phyloP scores from a whole-genome alignment of 1,284 basidiomycete genomes.

The Baeospora myosura region DNA sequence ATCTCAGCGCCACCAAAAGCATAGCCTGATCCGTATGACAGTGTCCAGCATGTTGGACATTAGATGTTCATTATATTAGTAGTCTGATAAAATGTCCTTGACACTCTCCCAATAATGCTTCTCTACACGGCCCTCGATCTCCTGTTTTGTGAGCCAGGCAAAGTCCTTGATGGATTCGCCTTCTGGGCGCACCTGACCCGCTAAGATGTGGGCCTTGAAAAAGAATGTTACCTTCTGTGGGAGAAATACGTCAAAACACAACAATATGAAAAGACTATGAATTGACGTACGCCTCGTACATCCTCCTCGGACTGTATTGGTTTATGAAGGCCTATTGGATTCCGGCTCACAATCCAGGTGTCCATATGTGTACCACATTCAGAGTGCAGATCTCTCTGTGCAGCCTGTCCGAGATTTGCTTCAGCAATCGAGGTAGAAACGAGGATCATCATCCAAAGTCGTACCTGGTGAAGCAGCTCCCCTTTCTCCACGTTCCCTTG shows the following conservation, averaged over 20 bases:
- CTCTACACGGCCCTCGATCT: constrained; percentile 63
- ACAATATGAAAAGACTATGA: background rate
- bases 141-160: constrained; percentile 87
- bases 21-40: background rate
- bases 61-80: constrained; percentile 27
- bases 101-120: constrained; percentile 68
- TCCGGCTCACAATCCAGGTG: constrained; percentile 73
- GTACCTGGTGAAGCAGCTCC: constrained; percentile 66
- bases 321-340: constrained; percentile 65
- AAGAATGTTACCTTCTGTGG: constrained; percentile 56
- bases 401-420: constrained; percentile 41
- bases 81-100: constrained; percentile 75
- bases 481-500: constrained; percentile 55
- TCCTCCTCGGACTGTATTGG: constrained; percentile 25
- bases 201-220: constrained; percentile 78
- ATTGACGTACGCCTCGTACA: constrained; percentile 29
- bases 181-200: constrained; percentile 62
- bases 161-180: constrained; percentile 58
- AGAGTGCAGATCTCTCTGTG: constrained; percentile 53
- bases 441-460: constrained; percentile 12
- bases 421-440: constrained; percentile 9
- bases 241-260: constrained; percentile 7
- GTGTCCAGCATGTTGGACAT: background rate
- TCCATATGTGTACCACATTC: constrained; percentile 74
- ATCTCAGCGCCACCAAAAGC: constrained; percentile 40